Evolutionary conservation across 441 rosid species (phyloP), one percentile per base, ranked within the genome.

Genomic region (Populus hybrid): DNA sequence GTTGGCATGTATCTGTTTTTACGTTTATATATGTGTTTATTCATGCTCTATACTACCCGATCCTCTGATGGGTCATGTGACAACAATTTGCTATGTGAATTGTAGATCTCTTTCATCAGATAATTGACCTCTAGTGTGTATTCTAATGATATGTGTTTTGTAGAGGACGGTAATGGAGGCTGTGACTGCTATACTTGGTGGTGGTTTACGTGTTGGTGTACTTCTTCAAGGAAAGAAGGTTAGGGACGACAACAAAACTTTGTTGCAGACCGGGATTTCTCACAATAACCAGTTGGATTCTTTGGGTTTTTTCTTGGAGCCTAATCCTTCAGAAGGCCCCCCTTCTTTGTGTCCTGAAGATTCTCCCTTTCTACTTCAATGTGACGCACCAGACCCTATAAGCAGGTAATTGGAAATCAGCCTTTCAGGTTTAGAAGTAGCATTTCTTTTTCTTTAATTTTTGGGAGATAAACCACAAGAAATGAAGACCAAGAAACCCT

Each of bases 121-220:
- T 9, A 57, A 59, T 34, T 61, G 76, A 14, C 77, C 77, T 78
- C 71, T 70, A 63, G 72, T 14, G 0, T 76, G 36, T 40, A 73
- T 77, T 75, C 79, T 81, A 26, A 16, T 61, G 63, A 61, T 61
- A 71, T 64, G 68, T 59, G 18, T 72, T 80, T 71, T 85, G 67
- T 82, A 96, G 99, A 90, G 96, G 87, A 87, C 89, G 78, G 97
- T 94, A 73, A 83, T 93, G 98, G 99, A 96, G 77, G 99, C 99
- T 82, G 90, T 96, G 84, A 89, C 82, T 71, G 88, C 85, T 16
- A 81, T 94, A 70, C 88, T 96, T 81, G 92, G 98, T 78, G 92
- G 97, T 72, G 98, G 96, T 75, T 85, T 92, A 78, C 88, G 82
- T 65, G 88, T 96, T 81, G 98, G 97, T 74, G 87, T 96, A 71